Evolutionary conservation across 192 early-diverging fungal genomes (phyloP).

Genomic region (Rhizoclosmatium sp.): DNA sequence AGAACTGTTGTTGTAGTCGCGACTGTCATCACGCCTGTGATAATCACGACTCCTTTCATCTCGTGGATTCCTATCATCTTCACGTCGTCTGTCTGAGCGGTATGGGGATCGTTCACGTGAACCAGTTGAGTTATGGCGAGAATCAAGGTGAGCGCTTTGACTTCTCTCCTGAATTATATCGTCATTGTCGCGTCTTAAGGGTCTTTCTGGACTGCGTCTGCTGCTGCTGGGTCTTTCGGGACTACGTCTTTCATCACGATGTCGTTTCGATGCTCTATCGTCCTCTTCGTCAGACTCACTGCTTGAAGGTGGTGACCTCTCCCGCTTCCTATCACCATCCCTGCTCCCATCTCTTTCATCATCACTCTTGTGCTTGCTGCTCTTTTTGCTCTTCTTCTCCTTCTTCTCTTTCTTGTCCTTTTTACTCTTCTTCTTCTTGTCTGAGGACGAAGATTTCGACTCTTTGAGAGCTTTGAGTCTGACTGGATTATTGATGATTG

Average conservation of each 20-base stretch:
- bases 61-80: conserved; percentile 6
- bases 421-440: conserved; percentile 58
- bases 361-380: conserved; percentile 14
- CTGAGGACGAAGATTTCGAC: conserved; percentile 42
- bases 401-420: conserved; percentile 62
- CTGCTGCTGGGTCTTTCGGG: too few species aligned
- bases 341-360: not conserved
- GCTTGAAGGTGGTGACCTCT: conserved; percentile 10
- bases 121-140: too few species aligned
- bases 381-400: conserved; percentile 51
- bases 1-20: too few species aligned
- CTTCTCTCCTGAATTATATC: too few species aligned
- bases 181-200: too few species aligned
- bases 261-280: not conserved
- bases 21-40: not conserved
- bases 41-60: conserved; percentile 43
- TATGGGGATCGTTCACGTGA: too few species aligned
- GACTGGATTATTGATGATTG: conserved; percentile 76
- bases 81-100: too few species aligned
- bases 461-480: conserved; percentile 65
- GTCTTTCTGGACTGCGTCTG: too few species aligned
- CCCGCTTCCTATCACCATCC: conserved; percentile 34
- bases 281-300: not conserved
- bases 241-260: too few species aligned
- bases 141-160: too few species aligned